These are phyloP conservation scores for Microascus cirrosus DNA, from an alignment of 2,329 filamentous ascomycete species.

Conservation along the genomic window DNA sequence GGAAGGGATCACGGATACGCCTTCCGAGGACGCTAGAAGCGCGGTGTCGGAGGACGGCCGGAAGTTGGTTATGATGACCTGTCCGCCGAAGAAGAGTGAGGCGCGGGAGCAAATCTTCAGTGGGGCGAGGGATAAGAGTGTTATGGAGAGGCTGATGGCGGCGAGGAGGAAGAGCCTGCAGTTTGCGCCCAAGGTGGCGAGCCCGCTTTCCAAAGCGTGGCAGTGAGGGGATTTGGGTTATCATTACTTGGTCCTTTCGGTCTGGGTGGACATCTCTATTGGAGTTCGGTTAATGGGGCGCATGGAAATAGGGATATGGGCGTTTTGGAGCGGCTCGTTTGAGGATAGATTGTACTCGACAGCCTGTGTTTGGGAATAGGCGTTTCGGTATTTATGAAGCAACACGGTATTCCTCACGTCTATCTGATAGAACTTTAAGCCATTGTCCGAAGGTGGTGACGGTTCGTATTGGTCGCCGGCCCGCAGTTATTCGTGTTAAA, in stretches of 20 bases:
- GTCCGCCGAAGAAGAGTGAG: slow-evolving; percentile 23
- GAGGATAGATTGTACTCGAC: neutral
- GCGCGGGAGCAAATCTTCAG: slow-evolving; percentile 29
- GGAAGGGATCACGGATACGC: slow-evolving; percentile 33
- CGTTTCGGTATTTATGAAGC: neutral
- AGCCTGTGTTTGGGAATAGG: neutral
- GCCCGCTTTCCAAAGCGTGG: slow-evolving; percentile 55
- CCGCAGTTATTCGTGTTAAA: too few species aligned
- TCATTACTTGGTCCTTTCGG: neutral
- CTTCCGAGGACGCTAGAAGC: slow-evolving; percentile 22
- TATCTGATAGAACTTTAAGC: too few species aligned
- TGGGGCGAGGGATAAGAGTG: slow-evolving; percentile 40
- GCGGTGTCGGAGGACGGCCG: slow-evolving; percentile 18
- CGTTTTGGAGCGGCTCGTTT: neutral
- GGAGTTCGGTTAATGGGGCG: neutral
- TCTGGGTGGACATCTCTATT: neutral
- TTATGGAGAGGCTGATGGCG: slow-evolving; percentile 55
- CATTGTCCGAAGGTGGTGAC: too few species aligned
- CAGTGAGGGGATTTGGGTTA: slow-evolving; percentile 11
- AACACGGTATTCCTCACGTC: neutral
- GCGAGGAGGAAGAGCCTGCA: slow-evolving; percentile 68
- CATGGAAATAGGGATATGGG: neutral
- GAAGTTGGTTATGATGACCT: slow-evolving; percentile 37
- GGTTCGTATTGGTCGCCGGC: too few species aligned
- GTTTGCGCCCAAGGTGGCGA: slow-evolving; percentile 64